Conservation (phyloP, 306 rosid genomes). For the Vicia villosa region DNA sequence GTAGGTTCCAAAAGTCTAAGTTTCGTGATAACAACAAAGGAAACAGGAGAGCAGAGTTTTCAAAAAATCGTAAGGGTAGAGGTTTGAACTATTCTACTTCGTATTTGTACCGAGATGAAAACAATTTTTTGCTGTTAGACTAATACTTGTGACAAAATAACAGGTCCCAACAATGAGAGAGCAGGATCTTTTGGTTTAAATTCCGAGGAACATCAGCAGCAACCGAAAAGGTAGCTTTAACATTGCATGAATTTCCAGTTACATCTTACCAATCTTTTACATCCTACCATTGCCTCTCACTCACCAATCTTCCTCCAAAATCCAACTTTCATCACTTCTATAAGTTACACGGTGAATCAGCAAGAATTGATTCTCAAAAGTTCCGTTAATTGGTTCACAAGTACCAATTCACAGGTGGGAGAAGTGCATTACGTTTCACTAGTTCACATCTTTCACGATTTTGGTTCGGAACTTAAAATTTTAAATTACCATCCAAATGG, state of each 20-base stretch:
- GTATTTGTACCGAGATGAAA: constrained; percentile 22
- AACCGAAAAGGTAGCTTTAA: constrained; percentile 64
- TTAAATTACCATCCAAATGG: constrained; percentile 25
- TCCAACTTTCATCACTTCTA: background rate
- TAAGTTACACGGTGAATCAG: background rate
- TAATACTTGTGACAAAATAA: constrained; percentile 29
- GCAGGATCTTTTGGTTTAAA: constrained; percentile 42
- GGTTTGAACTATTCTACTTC: constrained; percentile 56
- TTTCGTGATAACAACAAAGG: constrained; percentile 54
- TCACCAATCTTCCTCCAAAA: background rate
- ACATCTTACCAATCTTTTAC: constrained; percentile 9
- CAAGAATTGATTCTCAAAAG: background rate
- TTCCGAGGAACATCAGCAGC: constrained; percentile 50
- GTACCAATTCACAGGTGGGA: background rate
- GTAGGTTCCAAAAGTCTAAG: constrained; percentile 76
- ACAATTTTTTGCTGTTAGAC: constrained; percentile 25
- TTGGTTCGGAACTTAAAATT: background rate
- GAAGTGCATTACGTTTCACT: background rate
- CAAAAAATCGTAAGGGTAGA: constrained; percentile 50
- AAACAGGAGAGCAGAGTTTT: constrained; percentile 47
- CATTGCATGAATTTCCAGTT: constrained; percentile 32
- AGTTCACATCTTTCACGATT: constrained; percentile 3
- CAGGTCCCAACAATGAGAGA: constrained; percentile 60
- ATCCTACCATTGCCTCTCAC: background rate
- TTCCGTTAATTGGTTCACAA: background rate